Conservation (phyloP, 2,329 filamentous ascomycete species). For the Colletotrichum salicis region DNA sequence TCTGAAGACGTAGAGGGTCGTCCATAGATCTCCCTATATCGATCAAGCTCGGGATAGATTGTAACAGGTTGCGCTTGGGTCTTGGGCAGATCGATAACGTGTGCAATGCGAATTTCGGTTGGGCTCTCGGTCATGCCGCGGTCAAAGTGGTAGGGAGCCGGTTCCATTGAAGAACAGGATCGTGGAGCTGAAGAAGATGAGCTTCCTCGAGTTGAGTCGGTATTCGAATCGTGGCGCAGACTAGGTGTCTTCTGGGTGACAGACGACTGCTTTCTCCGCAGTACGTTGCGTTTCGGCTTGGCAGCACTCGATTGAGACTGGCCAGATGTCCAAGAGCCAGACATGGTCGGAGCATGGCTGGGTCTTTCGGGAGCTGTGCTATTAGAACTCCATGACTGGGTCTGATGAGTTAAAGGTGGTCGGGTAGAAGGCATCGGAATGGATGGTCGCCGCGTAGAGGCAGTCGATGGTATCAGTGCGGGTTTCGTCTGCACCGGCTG, state of each 20-base stretch:
- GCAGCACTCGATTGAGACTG: conserved; percentile 46
- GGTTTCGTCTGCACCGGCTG: conserved; percentile 38
- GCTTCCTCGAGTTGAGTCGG: conserved; percentile 50
- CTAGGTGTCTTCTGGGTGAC: conserved; percentile 51
- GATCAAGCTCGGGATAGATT: conserved; percentile 70
- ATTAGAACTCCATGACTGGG: conserved; percentile 54
- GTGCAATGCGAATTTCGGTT: conserved; percentile 53
- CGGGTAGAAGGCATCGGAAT: conserved; percentile 41
- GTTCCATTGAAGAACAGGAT: conserved; percentile 49
- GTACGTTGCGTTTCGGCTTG: conserved; percentile 52
- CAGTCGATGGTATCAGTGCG: conserved; percentile 50
- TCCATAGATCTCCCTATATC: conserved; percentile 61
- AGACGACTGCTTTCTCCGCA: conserved; percentile 62
- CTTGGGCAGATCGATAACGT: conserved; percentile 53
- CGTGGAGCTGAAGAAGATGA: conserved; percentile 56
- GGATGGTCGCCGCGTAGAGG: conserved; percentile 43
- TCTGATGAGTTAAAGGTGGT: conserved; percentile 54
- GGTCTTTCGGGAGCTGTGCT: conserved; percentile 46
- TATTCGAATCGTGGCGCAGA: conserved; percentile 47
- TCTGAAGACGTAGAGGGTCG: conserved; percentile 48
- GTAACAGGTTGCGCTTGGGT: conserved; percentile 53
- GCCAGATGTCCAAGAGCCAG: conserved; percentile 47
- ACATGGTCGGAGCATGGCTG: conserved; percentile 45
- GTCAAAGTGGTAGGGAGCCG: conserved; percentile 50
- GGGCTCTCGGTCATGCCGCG: conserved; percentile 56